Evolutionary conservation across 176 grass and related monocot genomes (phyloP).

Genomic region (Alloteropsis semialata): DNA sequence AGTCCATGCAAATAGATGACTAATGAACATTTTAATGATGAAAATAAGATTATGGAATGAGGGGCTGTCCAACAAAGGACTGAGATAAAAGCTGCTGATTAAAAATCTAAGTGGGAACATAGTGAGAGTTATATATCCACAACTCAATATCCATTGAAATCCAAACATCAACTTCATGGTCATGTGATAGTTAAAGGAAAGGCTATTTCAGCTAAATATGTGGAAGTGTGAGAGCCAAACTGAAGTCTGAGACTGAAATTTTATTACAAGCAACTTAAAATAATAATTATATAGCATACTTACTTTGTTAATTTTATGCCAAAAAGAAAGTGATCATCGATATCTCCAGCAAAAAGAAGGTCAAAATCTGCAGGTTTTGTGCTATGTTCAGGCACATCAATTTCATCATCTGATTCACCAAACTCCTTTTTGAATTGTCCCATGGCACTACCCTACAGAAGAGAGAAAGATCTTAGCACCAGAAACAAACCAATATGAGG

Average conservation of each 20-base stretch:
- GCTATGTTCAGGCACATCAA: constrained; percentile 42
- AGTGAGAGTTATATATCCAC: background rate
- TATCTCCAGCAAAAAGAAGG: constrained; percentile 75
- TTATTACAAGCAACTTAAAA: background rate
- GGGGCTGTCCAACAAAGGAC: background rate
- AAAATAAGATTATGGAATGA: background rate
- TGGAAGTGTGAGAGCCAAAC: background rate
- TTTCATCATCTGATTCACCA: constrained; percentile 68
- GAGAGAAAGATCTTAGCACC: constrained; percentile 21
- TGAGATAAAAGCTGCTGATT: background rate
- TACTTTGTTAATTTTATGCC: constrained; percentile 97
- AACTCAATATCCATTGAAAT: constrained; percentile 4
- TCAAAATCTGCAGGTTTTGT: constrained; percentile 80
- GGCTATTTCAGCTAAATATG: background rate
- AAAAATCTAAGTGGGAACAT: background rate
- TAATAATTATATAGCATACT: constrained; percentile 16
- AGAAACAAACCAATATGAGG: constrained; percentile 20
- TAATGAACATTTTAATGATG: background rate
- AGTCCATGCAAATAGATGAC: background rate
- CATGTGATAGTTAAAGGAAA: background rate
- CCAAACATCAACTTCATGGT: background rate
- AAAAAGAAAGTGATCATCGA: constrained; percentile 83
- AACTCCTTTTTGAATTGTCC: constrained; percentile 71
- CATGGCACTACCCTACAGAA: constrained; percentile 59
- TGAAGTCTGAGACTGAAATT: background rate